Evolutionary conservation across 495 filamentous ascomycete species (phyloP).

Genomic region (Beverwykella pulmonaria): DNA sequence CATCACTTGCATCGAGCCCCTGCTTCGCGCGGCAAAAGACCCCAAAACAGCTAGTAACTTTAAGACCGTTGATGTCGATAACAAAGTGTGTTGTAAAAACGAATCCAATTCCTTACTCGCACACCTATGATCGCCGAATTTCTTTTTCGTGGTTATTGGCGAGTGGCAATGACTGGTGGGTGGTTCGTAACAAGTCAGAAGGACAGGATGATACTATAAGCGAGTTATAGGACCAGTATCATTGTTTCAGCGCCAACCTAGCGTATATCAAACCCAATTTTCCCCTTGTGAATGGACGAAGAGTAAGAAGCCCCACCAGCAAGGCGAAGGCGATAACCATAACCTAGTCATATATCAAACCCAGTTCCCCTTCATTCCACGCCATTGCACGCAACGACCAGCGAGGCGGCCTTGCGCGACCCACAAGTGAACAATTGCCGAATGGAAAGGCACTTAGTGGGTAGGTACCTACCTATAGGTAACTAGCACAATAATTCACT

Average conservation of each 20-base stretch:
- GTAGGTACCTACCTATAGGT: neutral
- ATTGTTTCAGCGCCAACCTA: neutral
- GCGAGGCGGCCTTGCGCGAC: neutral
- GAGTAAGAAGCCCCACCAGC: too few species aligned
- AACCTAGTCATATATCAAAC: neutral
- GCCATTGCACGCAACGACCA: neutral
- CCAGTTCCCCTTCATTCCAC: neutral
- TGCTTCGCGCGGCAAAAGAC: neutral
- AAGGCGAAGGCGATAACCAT: too few species aligned
- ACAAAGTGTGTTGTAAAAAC: neutral
- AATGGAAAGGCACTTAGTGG: neutral
- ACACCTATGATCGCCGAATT: too few species aligned
- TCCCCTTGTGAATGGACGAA: too few species aligned
- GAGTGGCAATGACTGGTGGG: too few species aligned
- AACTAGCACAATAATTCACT: neutral
- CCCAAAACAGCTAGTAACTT: neutral
- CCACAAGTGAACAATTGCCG: neutral
- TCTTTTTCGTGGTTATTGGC: too few species aligned
- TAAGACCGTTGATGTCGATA: conserved; percentile 1
- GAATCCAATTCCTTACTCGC: neutral
- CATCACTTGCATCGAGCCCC: neutral
- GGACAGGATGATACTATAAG: too few species aligned
- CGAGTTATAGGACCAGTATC: neutral
- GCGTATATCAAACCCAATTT: neutral
- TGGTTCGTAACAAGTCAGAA: too few species aligned